Percentiles rank a stretch among this genome's conserved stretches.
Conservation (phyloP, 169 alveolate genomes). For the Condylostoma magnum region DNA sequence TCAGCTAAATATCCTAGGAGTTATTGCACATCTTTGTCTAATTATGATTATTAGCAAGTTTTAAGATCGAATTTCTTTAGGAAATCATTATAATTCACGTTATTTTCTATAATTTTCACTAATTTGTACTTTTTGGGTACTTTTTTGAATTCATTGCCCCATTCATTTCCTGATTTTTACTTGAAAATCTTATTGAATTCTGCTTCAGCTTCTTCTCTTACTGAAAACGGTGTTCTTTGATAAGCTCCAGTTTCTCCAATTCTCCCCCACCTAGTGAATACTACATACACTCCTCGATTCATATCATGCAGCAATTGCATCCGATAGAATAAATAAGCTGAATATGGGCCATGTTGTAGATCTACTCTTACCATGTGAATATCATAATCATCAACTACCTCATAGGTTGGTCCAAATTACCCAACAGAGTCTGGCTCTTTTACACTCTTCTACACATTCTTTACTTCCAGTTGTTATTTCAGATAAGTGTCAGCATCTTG, state of each 20-base stretch:
- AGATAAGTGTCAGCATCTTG: background rate
- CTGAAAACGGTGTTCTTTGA: slow-evolving; percentile 74
- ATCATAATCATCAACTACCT: slow-evolving; percentile 57
- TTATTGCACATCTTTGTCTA: slow-evolving; percentile 16
- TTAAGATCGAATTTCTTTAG: slow-evolving; percentile 9
- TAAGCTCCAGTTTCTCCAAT: slow-evolving; percentile 74
- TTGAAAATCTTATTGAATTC: slow-evolving; percentile 65
- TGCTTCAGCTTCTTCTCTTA: slow-evolving; percentile 51
- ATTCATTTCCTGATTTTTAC: slow-evolving; percentile 52
- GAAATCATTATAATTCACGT: background rate
- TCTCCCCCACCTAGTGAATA: slow-evolving; percentile 84
- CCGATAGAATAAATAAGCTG: slow-evolving; percentile 72
- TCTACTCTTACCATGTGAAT: slow-evolving; percentile 71
- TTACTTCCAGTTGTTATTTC: slow-evolving; percentile 2
- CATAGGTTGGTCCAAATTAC: background rate
- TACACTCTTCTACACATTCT: background rate
- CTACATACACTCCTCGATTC: slow-evolving; percentile 60
- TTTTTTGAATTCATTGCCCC: slow-evolving; percentile 45
- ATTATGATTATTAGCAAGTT: slow-evolving; percentile 10
- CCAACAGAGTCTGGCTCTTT: background rate
- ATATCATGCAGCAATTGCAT: slow-evolving; percentile 69
- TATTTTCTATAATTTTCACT: slow-evolving; percentile 28
- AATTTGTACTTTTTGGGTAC: slow-evolving; percentile 34
- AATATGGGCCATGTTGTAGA: slow-evolving; percentile 52
- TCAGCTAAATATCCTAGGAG: slow-evolving; percentile 16